Evolutionary conservation across 2,329 filamentous ascomycete species (phyloP).

Genomic region (Xylaria sp.): DNA sequence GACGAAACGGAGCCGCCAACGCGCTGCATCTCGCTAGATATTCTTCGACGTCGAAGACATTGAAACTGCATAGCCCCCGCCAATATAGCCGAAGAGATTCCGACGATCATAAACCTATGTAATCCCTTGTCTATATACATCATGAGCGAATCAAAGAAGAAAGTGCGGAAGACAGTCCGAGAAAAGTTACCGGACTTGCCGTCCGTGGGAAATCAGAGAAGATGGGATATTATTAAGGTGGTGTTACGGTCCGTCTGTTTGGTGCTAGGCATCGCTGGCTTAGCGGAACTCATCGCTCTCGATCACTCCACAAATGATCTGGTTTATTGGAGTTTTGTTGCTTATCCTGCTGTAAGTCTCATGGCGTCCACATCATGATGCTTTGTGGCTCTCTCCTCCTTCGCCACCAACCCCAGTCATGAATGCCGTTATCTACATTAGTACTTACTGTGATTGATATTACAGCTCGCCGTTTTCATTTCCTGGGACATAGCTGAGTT

Average conservation of each 20-base stretch:
- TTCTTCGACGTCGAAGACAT: background rate
- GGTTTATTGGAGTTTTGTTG: background rate
- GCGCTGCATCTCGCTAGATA: background rate
- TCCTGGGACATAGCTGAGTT: conserved; percentile 38
- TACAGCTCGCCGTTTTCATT: conserved; percentile 22
- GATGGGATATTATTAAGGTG: conserved; percentile 37
- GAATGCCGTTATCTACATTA: background rate
- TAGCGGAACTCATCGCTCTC: conserved; percentile 21
- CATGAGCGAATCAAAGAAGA: conserved; percentile 9
- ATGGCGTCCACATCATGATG: background rate
- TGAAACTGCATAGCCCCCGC: background rate
- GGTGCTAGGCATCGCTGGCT: conserved; percentile 15
- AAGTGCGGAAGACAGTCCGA: background rate
- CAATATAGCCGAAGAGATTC: background rate
- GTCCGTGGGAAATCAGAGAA: conserved; percentile 25
- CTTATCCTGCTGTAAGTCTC: conserved; percentile 19
- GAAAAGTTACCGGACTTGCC: conserved; percentile 26
- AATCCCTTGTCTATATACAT: conserved; percentile 5
- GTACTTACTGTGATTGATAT: conserved; percentile 1
- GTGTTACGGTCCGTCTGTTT: conserved; percentile 30
- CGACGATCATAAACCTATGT: background rate
- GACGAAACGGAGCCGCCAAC: background rate
- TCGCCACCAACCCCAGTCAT: background rate
- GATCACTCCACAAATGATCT: background rate
- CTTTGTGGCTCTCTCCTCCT: background rate